Evolutionary conservation across 768 basidiomycete species (phyloP), one percentile per base, ranked within the genome.

Genomic region (Phlebiopsis gigantea): DNA sequence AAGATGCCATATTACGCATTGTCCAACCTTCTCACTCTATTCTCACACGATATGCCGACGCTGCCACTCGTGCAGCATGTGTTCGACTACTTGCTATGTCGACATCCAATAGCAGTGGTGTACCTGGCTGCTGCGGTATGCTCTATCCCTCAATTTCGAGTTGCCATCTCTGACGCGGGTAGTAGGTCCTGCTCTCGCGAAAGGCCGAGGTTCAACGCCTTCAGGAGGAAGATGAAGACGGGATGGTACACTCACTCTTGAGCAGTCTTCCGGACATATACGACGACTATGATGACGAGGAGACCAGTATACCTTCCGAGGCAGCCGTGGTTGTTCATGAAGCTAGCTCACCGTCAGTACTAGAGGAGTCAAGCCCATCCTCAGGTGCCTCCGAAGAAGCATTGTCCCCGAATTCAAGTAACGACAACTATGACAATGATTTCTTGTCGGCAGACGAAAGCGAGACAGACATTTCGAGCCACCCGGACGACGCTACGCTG

Each of bases 31-130:
- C 75, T 98, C 30, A 96, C 93, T 0, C 79, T 96, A 28, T 93
- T 98, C 73, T 85, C 94, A 10, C 94, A 98, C 68, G 93, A 97
- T 63, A 79, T 93, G 56, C 91, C 94, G 7, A 90, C 89, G 1
- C 79, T 96, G n/a, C 80, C 87, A 4, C 83, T 94, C 39, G 88
- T 93, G 25, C 93, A 96, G 67, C 88, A 93, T 60, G 82, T 93
- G 46, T 98, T 96, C 69, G 94, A 98, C 71, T 98, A 85, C 66
- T 72, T 97, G 9, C 73, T 98, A 12, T 82, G 84, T 60, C 79
- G 93, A 31, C 91, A 91, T 24, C 94, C 94, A 9, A 81, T 93
- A 26, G 76, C 79, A 0, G 78, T 84, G 2, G 87, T 96, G 0
- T 98, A 96, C 74, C 80, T 97, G 9, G 85, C 84, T 15, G 82